Conservation (phyloP, 192 early-diverging fungal species). For the Coemansia sp. region DNA sequence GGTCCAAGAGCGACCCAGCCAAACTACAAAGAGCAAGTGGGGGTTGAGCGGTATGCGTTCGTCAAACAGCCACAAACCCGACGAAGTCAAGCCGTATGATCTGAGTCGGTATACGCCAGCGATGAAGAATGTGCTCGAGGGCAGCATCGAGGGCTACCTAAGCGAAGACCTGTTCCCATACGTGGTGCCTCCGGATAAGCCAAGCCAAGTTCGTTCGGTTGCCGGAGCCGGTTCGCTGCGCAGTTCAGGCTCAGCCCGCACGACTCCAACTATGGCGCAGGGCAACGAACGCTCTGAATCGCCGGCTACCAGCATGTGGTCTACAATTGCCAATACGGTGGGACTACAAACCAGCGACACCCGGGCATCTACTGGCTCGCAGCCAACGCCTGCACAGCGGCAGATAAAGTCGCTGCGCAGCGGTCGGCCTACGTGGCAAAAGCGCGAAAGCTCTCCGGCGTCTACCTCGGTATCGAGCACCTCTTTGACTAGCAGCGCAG, state of each 20-base stretch:
- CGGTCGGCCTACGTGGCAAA: conserved; percentile 51
- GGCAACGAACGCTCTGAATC: conserved; percentile 27
- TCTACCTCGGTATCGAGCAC: conserved; percentile 6
- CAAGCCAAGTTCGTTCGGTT: conserved; percentile 20
- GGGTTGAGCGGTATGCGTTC: conserved; percentile 32
- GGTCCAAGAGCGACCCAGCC: conserved; percentile 34
- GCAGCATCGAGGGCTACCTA: conserved; percentile 38
- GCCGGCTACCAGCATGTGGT: conserved; percentile 51
- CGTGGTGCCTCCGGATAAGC: conserved; percentile 50
- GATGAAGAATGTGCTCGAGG: conserved; percentile 45
- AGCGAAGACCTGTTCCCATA: conserved; percentile 54
- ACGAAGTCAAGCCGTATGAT: conserved; percentile 39
- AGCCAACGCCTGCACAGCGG: conserved; percentile 21
- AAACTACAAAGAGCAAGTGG: conserved; percentile 48
- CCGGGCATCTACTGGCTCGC: conserved; percentile 24
- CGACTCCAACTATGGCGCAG: conserved; percentile 17
- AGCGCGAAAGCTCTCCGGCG: conserved; percentile 49
- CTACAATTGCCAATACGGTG: conserved; percentile 39
- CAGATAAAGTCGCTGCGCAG: conserved; percentile 51
- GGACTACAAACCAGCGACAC: conserved; percentile 29
- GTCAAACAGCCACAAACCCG: conserved; percentile 11
- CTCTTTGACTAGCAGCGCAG: conserved; percentile 8
- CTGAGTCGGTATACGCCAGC: conserved; percentile 47
- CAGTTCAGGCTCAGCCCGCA: conserved; percentile 20
- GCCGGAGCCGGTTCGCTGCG: conserved; percentile 19